Evolutionary conservation across 176 grass and related monocot genomes (phyloP), one percentile per base, ranked within the genome.

Genomic region (Cenchrus purpureus): DNA sequence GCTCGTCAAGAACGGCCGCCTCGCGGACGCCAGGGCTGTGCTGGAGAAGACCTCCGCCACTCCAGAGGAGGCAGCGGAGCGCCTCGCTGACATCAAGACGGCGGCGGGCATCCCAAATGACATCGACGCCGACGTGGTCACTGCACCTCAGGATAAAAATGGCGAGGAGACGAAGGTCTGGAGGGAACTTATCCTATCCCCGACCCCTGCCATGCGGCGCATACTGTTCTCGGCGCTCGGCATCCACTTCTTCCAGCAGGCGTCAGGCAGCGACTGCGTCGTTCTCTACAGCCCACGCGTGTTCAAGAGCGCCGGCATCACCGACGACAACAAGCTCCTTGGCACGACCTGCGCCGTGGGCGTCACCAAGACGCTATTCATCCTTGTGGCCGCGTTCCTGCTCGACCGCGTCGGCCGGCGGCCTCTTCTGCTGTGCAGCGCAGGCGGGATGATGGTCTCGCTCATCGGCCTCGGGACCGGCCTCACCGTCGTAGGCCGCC

Each of bases 1-100:
- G 89, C 94, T 96, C 8, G 68, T 96, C 86, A 86, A 91, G 67
- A 92, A 87, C 46, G 94, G 94, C 10, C 91, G 91, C 12, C 83
- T 93, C 50, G 84, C 64, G 8, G 94, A 96, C 11, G 94, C 94
- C 37, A 91, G 72, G 84, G 37, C 40, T 0, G 87, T 96, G 5
- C 84, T 96, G 2, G 78, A 68, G 1, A 96, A 87, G 89, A 96
- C 84, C 15, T 91, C 89, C 1, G 82, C 83, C 54, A 58, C 94
- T 25, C 20, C 78, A 1, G 81, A 91, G 85, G 94, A 96, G 83
- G 94, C 82, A 5, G 86, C 79, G 3, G 71, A 89, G 31, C 91
- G 89, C 29, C 94, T 96, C 1, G 86, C 78, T 0, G 94, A 89
- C 73, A 96, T 96, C 55, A 93, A 93, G 85, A 83, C 34, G 0